These are phyloP conservation scores for Cladobotryum mycophilum DNA, from an alignment of 2,329 filamentous ascomycete genomes.

Conservation along the genomic window DNA sequence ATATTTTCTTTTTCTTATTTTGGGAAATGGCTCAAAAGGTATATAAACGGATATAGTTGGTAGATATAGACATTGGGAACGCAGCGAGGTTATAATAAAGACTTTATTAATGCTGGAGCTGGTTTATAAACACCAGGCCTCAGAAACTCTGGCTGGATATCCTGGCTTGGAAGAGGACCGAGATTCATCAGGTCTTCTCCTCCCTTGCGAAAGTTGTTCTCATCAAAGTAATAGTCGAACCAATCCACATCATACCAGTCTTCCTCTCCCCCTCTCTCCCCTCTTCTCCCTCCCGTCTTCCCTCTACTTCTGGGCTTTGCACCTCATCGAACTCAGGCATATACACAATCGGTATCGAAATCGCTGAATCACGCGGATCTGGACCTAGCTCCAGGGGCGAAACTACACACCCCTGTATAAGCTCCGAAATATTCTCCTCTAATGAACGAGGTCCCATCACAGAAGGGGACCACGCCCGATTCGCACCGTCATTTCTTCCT, in stretches of 20 bases:
- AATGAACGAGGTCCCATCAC: too few species aligned
- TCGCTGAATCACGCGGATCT: background rate
- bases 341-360: background rate
- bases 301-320: too few species aligned
- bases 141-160: too few species aligned
- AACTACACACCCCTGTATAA: too few species aligned
- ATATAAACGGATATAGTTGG: background rate
- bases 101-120: background rate
- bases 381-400: background rate
- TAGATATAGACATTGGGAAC: background rate
- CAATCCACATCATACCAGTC: conserved; percentile 23
- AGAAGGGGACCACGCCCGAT: too few species aligned
- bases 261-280: background rate
- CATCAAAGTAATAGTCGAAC: conserved; percentile 28
- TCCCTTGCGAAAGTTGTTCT: background rate
- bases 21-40: background rate
- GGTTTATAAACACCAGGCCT: too few species aligned
- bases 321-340: background rate
- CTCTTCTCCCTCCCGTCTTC: too few species aligned
- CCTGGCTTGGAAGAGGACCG: too few species aligned
- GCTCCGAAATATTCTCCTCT: too few species aligned
- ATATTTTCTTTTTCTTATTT: conserved; percentile 9
- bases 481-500: too few species aligned
- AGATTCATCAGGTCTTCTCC: background rate
- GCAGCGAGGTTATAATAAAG: background rate